Conservation (phyloP, 768 basidiomycete genomes). For the Phallus indusiatus region DNA sequence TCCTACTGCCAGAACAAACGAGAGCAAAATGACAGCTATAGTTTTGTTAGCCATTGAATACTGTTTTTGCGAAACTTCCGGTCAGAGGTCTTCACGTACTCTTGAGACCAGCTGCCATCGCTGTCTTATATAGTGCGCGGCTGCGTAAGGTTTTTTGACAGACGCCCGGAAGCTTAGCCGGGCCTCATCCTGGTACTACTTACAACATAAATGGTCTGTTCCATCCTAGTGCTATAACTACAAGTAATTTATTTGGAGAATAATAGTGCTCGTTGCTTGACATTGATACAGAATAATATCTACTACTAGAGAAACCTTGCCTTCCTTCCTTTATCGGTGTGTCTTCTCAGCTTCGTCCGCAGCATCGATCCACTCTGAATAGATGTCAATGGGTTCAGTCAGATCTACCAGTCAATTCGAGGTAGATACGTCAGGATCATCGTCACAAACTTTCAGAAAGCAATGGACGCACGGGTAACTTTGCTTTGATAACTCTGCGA, state of each 20-base stretch:
- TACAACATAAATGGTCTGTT: too few species aligned
- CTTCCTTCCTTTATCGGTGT: background rate
- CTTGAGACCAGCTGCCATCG: slow-evolving; percentile 62
- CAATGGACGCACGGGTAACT: slow-evolving; percentile 59
- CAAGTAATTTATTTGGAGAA: too few species aligned
- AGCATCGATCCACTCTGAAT: slow-evolving; percentile 88
- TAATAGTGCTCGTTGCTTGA: too few species aligned
- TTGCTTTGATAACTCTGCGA: slow-evolving; percentile 84
- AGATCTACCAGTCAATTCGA: slow-evolving; percentile 42
- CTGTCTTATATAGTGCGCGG: slow-evolving; percentile 1
- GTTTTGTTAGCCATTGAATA: background rate
- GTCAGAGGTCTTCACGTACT: slow-evolving; percentile 36
- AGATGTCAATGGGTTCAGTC: slow-evolving; percentile 82
- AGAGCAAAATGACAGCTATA: slow-evolving; percentile 88
- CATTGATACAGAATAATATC: too few species aligned
- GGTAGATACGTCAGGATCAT: background rate
- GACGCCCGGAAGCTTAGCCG: background rate
- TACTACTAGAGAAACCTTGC: too few species aligned
- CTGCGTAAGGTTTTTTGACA: background rate
- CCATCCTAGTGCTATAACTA: too few species aligned
- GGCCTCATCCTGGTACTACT: too few species aligned
- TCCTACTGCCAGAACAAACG: slow-evolving; percentile 95
- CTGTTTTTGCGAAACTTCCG: background rate
- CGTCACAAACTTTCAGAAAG: background rate
- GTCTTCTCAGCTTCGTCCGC: slow-evolving; percentile 66